A percentile compares a stretch with the other conserved stretches of the same genome.
These are phyloP conservation scores for Fusarium multiceps DNA, from an alignment of 2,329 filamentous ascomycete genomes.

Conservation along the genomic window DNA sequence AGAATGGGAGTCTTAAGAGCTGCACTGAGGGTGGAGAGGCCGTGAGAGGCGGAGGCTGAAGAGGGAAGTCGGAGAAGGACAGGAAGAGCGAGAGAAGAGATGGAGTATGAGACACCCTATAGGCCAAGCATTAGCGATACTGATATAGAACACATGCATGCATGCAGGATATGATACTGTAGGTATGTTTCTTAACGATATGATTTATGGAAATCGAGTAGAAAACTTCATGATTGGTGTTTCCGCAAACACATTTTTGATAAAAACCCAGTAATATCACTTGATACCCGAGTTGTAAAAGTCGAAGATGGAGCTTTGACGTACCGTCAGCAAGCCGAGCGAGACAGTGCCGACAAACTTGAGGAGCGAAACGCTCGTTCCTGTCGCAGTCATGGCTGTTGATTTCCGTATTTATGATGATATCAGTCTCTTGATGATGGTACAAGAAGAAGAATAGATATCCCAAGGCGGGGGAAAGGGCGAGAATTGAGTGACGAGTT, in stretches of 20 bases:
- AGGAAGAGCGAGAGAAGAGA: constrained; percentile 81
- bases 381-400: constrained; percentile 70
- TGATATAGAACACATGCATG: neutral
- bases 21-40: constrained; percentile 74
- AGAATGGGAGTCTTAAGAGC: constrained; percentile 74
- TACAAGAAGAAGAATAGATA: constrained; percentile 2
- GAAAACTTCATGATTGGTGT: neutral
- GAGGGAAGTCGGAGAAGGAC: constrained; percentile 84
- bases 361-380: constrained; percentile 77
- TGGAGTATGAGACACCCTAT: constrained; percentile 89
- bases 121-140: constrained; percentile 30
- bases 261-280: constrained; percentile 7
- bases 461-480: constrained; percentile 12
- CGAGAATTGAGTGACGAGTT: constrained; percentile 31
- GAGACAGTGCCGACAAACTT: constrained; percentile 96
- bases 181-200: neutral
- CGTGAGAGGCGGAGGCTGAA: constrained; percentile 74
- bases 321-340: constrained; percentile 86
- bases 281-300: constrained; percentile 22
- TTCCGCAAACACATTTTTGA: neutral
- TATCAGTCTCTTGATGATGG: constrained; percentile 5
- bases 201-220: too few relatives aligned
- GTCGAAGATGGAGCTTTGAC: constrained; percentile 48
- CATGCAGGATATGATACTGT: neutral
- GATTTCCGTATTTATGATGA: neutral